phyloP scores from a whole-genome alignment of 2,329 filamentous ascomycete genomes.

The Albophoma yamanashiensis region DNA sequence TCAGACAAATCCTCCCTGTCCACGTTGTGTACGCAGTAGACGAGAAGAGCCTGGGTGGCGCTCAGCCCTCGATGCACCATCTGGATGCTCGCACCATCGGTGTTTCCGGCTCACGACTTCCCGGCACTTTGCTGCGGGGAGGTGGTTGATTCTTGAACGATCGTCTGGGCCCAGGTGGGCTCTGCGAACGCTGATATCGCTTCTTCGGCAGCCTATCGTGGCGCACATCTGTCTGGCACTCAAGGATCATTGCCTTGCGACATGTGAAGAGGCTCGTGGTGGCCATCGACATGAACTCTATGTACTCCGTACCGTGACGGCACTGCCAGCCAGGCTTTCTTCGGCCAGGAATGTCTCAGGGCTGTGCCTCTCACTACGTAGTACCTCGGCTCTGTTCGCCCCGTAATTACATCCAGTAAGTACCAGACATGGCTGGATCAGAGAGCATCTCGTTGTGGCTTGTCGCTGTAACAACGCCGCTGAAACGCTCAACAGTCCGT shows the following conservation, averaged over 20 bases:
- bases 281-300: too few species aligned
- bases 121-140: background rate
- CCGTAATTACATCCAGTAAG: background rate
- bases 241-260: background rate
- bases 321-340: background rate
- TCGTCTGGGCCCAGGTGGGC: background rate
- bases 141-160: too few species aligned
- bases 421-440: background rate
- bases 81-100: background rate
- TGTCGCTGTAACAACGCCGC: background rate
- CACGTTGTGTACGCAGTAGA: background rate
- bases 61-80: background rate
- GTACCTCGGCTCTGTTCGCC: background rate
- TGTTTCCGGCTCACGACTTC: background rate
- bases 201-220: background rate
- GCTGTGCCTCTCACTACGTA: background rate
- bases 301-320: too few species aligned
- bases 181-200: background rate
- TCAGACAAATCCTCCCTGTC: background rate
- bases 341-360: background rate
- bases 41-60: background rate
- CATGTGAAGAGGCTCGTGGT: background rate
- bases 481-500: constrained; percentile 7
- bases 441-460: background rate
- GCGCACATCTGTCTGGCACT: too few species aligned